These are phyloP conservation scores for Talaromyces sp. DNA, from an alignment of 2,329 filamentous ascomycete genomes.

Conservation along the genomic window DNA sequence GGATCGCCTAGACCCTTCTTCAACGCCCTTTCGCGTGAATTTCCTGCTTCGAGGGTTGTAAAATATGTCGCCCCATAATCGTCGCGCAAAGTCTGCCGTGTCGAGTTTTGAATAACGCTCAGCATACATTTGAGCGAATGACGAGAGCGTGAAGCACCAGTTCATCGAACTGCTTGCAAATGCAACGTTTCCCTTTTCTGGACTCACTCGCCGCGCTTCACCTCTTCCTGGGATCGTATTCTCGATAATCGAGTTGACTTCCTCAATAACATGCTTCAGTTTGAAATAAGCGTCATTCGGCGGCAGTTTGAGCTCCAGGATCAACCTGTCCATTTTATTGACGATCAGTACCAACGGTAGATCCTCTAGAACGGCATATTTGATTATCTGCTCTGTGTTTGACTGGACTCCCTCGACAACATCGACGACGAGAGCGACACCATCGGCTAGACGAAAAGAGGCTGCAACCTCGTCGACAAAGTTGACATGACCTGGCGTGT, in stretches of 20 bases:
- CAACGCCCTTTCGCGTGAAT: slow-evolving; percentile 81
- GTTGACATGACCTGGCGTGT: slow-evolving; percentile 96
- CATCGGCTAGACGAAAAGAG: slow-evolving; percentile 79
- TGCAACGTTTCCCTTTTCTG: slow-evolving; percentile 96
- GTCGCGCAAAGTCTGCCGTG: slow-evolving; percentile 71
- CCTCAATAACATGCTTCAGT: slow-evolving; percentile 95
- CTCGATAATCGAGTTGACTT: slow-evolving; percentile 94
- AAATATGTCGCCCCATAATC: slow-evolving; percentile 95
- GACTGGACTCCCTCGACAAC: slow-evolving; percentile 98
- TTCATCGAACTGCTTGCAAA: slow-evolving; percentile 91
- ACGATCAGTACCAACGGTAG: slow-evolving; percentile 84
- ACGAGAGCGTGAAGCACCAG: slow-evolving; percentile 93
- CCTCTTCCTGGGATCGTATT: slow-evolving; percentile 77
- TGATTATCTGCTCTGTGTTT: slow-evolving; percentile 96
- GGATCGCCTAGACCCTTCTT: slow-evolving; percentile 73
- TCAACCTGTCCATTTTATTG: slow-evolving; percentile 96
- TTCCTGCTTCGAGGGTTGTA: slow-evolving; percentile 87
- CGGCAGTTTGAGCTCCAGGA: slow-evolving; percentile 88
- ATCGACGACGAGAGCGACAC: slow-evolving; percentile 88
- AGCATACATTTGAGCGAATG: slow-evolving; percentile 94
- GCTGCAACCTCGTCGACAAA: slow-evolving; percentile 96
- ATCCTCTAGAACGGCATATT: slow-evolving; percentile 85
- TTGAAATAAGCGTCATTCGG: slow-evolving; percentile 98
- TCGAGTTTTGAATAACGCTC: slow-evolving; percentile 81
- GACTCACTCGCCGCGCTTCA: slow-evolving; percentile 75